Evolutionary conservation across 2,329 filamentous ascomycete genomes (phyloP), one percentile per base, ranked within the genome.

Genomic region (Echinosphaeria canescens): DNA sequence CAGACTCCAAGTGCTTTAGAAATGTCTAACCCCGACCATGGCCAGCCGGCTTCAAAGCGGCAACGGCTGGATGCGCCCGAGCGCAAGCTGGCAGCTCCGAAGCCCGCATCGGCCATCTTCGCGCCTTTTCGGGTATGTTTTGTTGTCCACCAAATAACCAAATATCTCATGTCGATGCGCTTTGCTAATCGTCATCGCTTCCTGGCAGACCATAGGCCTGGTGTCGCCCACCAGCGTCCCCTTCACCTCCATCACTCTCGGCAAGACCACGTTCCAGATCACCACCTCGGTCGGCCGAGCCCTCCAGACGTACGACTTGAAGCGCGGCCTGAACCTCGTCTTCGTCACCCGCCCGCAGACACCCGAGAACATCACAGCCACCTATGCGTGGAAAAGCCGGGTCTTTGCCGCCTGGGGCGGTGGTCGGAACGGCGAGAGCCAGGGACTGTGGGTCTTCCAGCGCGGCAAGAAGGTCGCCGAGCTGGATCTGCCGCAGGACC

Each of bases 241-340:
- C 0, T 95, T 98, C 43, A 84, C 85, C 3, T 75, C 76, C 5
- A 64, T 90, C 17, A 78, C 85, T 1, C 59, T 92, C 11, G 88
- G 88, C 30, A 92, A 91, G 51, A 85, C 80, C 1, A 91, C 82
- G 4, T 98, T 92, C 44, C 88, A 98, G 47, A 81, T 98, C 48
- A 95, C 88, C 18, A 98, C 88, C 16, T 95, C 81, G 0, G 78
- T 90, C 33, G 88, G 85, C 34, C 68, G 73, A 40, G 80, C 75
- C 31, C 62, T 98, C 25, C 88, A 98, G 50, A 98, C 88, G 0
- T 98, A 98, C 54, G 88, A 98, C 46, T 55, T 98, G 33, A 80
- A 76, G 47, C 70, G 74, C 39, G 85, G 85, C 25, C 63, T 98
- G 33, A 85, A 90, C 40, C 68, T 98, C 26, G 70, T 95, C 41